These are phyloP conservation scores for Tylopilus intermedius DNA, from an alignment of 768 basidiomycete genomes.

Conservation along the genomic window DNA sequence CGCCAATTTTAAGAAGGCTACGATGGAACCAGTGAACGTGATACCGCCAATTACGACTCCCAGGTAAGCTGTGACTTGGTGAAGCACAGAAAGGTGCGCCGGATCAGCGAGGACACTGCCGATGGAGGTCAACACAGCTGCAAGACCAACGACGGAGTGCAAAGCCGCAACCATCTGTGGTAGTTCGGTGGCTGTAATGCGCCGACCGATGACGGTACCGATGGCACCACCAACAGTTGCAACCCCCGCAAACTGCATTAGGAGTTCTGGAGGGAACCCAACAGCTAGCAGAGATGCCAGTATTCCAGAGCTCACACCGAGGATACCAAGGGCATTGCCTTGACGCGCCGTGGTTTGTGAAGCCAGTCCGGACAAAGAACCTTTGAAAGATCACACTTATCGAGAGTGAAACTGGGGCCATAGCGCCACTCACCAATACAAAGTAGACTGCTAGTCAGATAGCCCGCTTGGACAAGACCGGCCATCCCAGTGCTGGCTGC, in stretches of 20 bases:
- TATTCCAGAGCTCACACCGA: slow-evolving; percentile 80
- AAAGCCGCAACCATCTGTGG: slow-evolving; percentile 80
- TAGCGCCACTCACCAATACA: slow-evolving; percentile 58
- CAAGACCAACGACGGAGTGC: slow-evolving; percentile 86
- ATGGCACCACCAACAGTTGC: slow-evolving; percentile 67
- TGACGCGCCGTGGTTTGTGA: slow-evolving; percentile 81
- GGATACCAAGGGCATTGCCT: slow-evolving; percentile 84
- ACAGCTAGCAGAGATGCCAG: slow-evolving; percentile 77
- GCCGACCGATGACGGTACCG: slow-evolving; percentile 71
- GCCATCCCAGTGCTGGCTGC: slow-evolving; percentile 82
- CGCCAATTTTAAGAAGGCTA: slow-evolving; percentile 85
- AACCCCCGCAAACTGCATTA: slow-evolving; percentile 75
- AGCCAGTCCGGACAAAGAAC: slow-evolving; percentile 71
- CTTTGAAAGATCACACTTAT: slow-evolving; percentile 31
- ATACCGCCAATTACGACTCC: slow-evolving; percentile 84
- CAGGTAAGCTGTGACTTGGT: slow-evolving; percentile 80
- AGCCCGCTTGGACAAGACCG: slow-evolving; percentile 85
- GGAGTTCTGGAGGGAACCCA: slow-evolving; percentile 69
- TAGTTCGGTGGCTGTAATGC: slow-evolving; percentile 83
- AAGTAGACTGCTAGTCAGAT: slow-evolving; percentile 78
- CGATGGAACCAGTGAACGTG: slow-evolving; percentile 86
- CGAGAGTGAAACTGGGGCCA: background rate
- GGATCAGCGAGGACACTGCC: slow-evolving; percentile 73
- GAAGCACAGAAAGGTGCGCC: slow-evolving; percentile 64
- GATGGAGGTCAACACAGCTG: slow-evolving; percentile 82